phyloP scores from a whole-genome alignment of 805 yeast genomes.

The Saturnispora dispora region DNA sequence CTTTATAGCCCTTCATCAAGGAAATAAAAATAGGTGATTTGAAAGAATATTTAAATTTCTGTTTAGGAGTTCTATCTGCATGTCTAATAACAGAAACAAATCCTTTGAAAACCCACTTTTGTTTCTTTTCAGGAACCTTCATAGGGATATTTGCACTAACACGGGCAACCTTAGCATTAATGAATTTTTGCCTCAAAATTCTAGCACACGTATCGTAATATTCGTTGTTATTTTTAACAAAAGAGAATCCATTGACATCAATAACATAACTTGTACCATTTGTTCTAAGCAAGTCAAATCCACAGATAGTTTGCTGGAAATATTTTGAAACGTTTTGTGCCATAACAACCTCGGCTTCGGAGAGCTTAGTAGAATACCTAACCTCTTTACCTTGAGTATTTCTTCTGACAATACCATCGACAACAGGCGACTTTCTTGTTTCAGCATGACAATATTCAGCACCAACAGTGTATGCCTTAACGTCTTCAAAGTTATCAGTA shows the following conservation, averaged over 20 bases:
- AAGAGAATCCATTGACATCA: slow-evolving; percentile 96
- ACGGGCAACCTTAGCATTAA: slow-evolving; percentile 46
- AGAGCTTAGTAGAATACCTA: slow-evolving; percentile 74
- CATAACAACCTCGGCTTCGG: slow-evolving; percentile 66
- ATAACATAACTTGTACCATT: slow-evolving; percentile 84
- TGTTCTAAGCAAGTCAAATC: slow-evolving; percentile 88
- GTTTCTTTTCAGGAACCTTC: slow-evolving; percentile 50
- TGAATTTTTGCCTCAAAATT: slow-evolving; percentile 67
- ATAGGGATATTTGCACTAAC: slow-evolving; percentile 31
- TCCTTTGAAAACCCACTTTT: slow-evolving; percentile 96
- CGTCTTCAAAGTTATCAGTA: slow-evolving; percentile 97
- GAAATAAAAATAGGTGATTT: slow-evolving; percentile 80
- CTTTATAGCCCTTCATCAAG: slow-evolving; percentile 84
- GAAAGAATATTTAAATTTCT: slow-evolving; percentile 92
- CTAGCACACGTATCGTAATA: slow-evolving; percentile 80
- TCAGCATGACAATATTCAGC: slow-evolving; percentile 91
- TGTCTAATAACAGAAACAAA: slow-evolving; percentile 86
- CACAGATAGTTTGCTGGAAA: slow-evolving; percentile 92
- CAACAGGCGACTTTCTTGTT: slow-evolving; percentile 96
- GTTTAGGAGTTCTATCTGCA: slow-evolving; percentile 98
- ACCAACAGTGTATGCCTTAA: slow-evolving; percentile 96
- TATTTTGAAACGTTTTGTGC: slow-evolving; percentile 67
- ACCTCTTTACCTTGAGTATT: slow-evolving; percentile 97
- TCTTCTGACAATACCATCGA: slow-evolving; percentile 96
- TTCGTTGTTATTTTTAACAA: slow-evolving; percentile 82